Evolutionary conservation across 192 early-diverging fungal species (phyloP).

Genomic region (Coemansia sp.): DNA sequence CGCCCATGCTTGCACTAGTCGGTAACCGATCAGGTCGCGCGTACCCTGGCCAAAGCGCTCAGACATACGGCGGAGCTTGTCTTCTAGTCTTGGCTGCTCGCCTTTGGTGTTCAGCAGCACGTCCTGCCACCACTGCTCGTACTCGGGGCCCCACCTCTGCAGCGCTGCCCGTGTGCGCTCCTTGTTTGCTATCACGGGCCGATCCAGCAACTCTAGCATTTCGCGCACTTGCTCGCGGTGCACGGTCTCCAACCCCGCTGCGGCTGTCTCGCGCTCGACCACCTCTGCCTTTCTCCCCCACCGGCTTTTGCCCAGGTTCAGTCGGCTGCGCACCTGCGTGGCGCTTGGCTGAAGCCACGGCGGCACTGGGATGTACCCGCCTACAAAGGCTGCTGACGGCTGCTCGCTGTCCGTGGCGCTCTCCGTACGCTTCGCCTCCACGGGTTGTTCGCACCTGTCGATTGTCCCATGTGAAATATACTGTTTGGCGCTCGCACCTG

Average conservation of each 20-base stretch:
- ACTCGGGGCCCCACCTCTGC: conserved; percentile 29
- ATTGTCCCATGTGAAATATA: conserved; percentile 27
- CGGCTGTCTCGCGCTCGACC: background rate
- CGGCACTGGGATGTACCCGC: conserved; percentile 39
- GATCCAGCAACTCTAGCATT: conserved; percentile 26
- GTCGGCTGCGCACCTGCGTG: conserved; percentile 33
- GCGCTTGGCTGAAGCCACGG: conserved; percentile 54
- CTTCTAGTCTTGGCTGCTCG: background rate
- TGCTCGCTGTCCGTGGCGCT: background rate
- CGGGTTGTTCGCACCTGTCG: background rate
- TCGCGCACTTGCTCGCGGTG: conserved; percentile 24
- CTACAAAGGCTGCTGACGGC: background rate
- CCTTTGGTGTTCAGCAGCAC: conserved; percentile 7
- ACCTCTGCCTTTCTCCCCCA: background rate
- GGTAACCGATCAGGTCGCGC: conserved; percentile 39
- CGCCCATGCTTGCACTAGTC: conserved; percentile 27
- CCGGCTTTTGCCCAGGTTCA: conserved; percentile 16
- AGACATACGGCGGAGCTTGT: conserved; percentile 8
- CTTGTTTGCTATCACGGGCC: conserved; percentile 21
- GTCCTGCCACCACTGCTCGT: conserved; percentile 41
- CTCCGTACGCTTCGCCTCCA: background rate
- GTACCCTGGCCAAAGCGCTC: conserved; percentile 27
- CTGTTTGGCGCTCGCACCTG: conserved; percentile 7
- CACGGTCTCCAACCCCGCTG: conserved; percentile 14
- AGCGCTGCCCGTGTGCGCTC: conserved; percentile 17